These are phyloP conservation scores for Geranium brycei DNA, from an alignment of 345 rosid genomes.

Conservation along the genomic window DNA sequence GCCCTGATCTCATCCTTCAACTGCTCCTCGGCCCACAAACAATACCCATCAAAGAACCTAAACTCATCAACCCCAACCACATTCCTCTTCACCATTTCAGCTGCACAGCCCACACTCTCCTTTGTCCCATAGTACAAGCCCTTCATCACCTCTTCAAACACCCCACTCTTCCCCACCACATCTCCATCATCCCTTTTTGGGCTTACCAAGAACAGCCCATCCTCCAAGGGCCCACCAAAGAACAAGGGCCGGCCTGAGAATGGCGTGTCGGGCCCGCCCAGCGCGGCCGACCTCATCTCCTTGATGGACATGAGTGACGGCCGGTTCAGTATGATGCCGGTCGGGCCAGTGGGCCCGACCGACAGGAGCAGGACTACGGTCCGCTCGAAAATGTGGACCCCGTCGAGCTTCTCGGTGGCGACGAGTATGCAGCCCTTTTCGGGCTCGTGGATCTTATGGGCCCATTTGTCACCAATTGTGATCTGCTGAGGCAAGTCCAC, in stretches of 20 bases:
- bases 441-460: slow-evolving; percentile 59
- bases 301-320: slow-evolving; percentile 73
- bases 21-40: slow-evolving; percentile 62
- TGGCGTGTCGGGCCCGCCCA: slow-evolving; percentile 44
- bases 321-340: slow-evolving; percentile 75
- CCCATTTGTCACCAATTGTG: slow-evolving; percentile 56
- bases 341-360: slow-evolving; percentile 56
- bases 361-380: slow-evolving; percentile 71
- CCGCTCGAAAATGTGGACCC: slow-evolving; percentile 74
- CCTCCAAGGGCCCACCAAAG: slow-evolving; percentile 91
- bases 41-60: slow-evolving; percentile 76
- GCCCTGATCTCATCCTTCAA: slow-evolving; percentile 65
- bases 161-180: slow-evolving; percentile 33
- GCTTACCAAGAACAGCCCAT: slow-evolving; percentile 52
- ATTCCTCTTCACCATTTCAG: slow-evolving; percentile 69
- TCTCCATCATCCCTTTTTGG: slow-evolving; percentile 30
- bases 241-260: slow-evolving; percentile 53
- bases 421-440: slow-evolving; percentile 79
- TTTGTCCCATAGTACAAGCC: slow-evolving; percentile 70
- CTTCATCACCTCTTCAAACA: slow-evolving; percentile 57
- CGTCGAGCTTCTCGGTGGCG: slow-evolving; percentile 81
- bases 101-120: slow-evolving; percentile 71
- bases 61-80: slow-evolving; percentile 39
- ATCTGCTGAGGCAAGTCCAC: slow-evolving; percentile 21
- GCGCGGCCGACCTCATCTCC: slow-evolving; percentile 46